A percentile compares a stretch with the other conserved stretches of the same genome.
Evolutionary conservation across 768 basidiomycete genomes (phyloP).

Genomic region (Russula earlei): DNA sequence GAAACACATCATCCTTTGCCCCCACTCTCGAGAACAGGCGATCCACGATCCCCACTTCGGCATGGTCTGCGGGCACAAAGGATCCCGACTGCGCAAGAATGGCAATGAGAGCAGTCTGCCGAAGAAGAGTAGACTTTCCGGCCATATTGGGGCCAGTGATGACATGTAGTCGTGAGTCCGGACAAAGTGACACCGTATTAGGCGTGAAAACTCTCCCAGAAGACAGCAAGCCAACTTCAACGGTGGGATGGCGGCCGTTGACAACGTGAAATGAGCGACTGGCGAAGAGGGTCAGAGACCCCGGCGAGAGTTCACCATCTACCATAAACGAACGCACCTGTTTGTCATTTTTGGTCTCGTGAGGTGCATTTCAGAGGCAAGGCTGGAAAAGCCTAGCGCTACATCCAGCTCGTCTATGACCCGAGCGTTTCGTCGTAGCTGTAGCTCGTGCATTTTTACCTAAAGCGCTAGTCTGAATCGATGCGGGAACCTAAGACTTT

Average conservation of each 20-base stretch:
- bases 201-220: constrained; percentile 74
- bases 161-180: constrained; percentile 57
- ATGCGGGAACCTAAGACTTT: not conserved
- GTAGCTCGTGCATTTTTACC: constrained; percentile 50
- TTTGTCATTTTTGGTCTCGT: constrained; percentile 60
- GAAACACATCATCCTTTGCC: constrained; percentile 89
- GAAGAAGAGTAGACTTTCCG: constrained; percentile 86
- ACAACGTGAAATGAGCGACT: constrained; percentile 48
- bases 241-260: constrained; percentile 86
- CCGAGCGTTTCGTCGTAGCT: constrained; percentile 64
- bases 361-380: constrained; percentile 72
- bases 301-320: too few relatives aligned
- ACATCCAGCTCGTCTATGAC: constrained; percentile 87
- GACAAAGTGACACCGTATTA: constrained; percentile 61
- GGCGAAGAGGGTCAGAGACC: not conserved
- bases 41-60: constrained; percentile 79
- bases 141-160: constrained; percentile 97
- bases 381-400: constrained; percentile 64
- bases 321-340: constrained; percentile 39
- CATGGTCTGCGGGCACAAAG: constrained; percentile 84
- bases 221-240: constrained; percentile 75
- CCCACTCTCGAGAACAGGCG: constrained; percentile 90
- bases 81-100: constrained; percentile 90
- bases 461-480: constrained; percentile 24
- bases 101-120: constrained; percentile 82